Evolutionary conservation across 768 basidiomycete species (phyloP).

Genomic region (Trametopsis cervina): DNA sequence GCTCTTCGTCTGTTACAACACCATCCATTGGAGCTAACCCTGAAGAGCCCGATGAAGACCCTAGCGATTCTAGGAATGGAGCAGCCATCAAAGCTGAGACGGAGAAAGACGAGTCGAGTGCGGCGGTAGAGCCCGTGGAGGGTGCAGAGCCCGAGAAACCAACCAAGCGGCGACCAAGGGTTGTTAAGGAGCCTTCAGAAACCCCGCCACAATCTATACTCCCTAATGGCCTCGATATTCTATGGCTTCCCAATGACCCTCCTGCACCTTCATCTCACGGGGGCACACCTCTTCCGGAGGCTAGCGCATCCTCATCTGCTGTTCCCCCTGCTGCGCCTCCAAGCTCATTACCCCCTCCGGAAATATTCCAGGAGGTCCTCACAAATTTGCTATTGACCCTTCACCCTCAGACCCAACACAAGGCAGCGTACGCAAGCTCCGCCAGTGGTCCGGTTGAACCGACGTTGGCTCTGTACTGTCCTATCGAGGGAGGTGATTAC

Average conservation of each 20-base stretch:
- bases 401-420: slow-evolving; percentile 77
- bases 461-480: slow-evolving; percentile 80
- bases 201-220: slow-evolving; percentile 32
- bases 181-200: slow-evolving; percentile 19
- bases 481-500: slow-evolving; percentile 83
- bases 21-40: slow-evolving; percentile 10
- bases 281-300: neutral
- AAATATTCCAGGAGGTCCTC: slow-evolving; percentile 69
- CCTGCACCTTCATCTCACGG: neutral
- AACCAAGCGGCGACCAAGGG: slow-evolving; percentile 30
- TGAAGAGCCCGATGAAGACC: slow-evolving; percentile 7
- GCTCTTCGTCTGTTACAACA: slow-evolving; percentile 29
- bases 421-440: slow-evolving; percentile 52
- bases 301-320: slow-evolving; percentile 1
- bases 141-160: slow-evolving; percentile 22
- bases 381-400: slow-evolving; percentile 71
- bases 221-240: slow-evolving; percentile 47
- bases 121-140: neutral
- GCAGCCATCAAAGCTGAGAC: neutral
- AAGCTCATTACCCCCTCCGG: slow-evolving; percentile 62
- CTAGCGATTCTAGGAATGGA: neutral
- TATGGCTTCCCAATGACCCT: slow-evolving; percentile 48
- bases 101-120: neutral
- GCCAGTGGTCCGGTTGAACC: slow-evolving; percentile 61
- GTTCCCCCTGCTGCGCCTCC: slow-evolving; percentile 23